A percentile compares a stretch with the other conserved stretches of the same genome.
Evolutionary conservation across 805 yeast species (phyloP).

Genomic region (Isabelozyma heimii): DNA sequence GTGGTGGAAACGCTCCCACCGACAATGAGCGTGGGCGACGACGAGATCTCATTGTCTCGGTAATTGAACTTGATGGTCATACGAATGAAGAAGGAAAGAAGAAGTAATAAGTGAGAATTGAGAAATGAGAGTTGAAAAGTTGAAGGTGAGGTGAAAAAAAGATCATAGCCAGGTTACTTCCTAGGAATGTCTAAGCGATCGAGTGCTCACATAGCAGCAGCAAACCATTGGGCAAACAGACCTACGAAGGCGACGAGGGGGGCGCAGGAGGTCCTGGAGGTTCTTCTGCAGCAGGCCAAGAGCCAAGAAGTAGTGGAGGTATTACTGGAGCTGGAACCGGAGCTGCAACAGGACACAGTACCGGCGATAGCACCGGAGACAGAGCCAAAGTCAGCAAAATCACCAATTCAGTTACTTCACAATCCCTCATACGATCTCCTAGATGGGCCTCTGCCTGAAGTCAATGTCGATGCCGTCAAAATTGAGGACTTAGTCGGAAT

Average conservation of each 20-base stretch:
- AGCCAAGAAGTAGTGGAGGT: no score
- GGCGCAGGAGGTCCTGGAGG: no score
- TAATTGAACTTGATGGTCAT: constrained; percentile 32
- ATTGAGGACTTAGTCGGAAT: constrained; percentile 29
- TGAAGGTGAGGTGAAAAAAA: background rate
- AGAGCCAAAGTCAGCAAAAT: background rate
- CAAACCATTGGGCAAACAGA: constrained; percentile 21
- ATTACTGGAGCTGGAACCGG: no score
- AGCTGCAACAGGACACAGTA: no score
- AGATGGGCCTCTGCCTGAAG: background rate
- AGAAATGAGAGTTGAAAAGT: background rate
- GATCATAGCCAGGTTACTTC: background rate
- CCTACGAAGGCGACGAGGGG: background rate
- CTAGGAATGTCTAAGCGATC: constrained; percentile 7
- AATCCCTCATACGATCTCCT: constrained; percentile 20
- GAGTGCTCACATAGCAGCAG: constrained; percentile 21
- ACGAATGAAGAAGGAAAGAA: background rate
- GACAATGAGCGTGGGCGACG: constrained; percentile 38
- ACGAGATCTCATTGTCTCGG: constrained; percentile 33
- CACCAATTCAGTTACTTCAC: constrained; percentile 22
- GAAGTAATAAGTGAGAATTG: no score
- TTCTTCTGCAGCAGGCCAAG: no score
- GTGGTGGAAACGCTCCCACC: constrained; percentile 23
- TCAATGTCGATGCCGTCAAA: constrained; percentile 25
- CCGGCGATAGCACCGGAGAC: no score